Percentiles rank a stretch among this genome's conserved stretches.
These are phyloP conservation scores for Cutaneotrichosporon mucoides DNA, from an alignment of 1,284 basidiomycete species.

Conservation along the genomic window DNA sequence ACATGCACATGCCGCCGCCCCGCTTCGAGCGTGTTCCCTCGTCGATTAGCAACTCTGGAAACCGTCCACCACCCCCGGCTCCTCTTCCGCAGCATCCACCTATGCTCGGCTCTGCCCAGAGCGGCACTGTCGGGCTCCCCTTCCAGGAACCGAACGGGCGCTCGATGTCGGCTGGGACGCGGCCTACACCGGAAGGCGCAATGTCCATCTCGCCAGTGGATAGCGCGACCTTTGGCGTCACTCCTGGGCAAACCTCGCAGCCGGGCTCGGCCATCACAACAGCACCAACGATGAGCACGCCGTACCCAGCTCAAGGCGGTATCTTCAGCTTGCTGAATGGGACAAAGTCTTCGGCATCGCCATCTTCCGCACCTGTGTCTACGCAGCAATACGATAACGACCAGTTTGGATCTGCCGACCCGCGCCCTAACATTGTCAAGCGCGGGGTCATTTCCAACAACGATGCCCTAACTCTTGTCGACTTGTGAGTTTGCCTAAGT, in stretches of 20 bases:
- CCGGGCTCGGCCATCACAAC: neutral
- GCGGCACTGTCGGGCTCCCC: neutral
- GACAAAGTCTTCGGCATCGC: slow-evolving; percentile 3
- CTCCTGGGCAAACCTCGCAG: neutral
- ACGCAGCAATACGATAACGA: slow-evolving; percentile 7
- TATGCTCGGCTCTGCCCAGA: neutral
- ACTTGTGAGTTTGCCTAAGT: slow-evolving; percentile 29
- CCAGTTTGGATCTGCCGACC: slow-evolving; percentile 33
- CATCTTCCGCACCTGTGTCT: neutral
- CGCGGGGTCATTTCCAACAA: slow-evolving; percentile 25
- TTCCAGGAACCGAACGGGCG: neutral
- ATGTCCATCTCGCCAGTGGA: slow-evolving; percentile 15
- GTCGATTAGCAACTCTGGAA: neutral
- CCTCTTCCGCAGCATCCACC: neutral
- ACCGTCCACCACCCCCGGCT: neutral
- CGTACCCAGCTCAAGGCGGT: slow-evolving; percentile 3
- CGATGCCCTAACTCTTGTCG: slow-evolving; percentile 32
- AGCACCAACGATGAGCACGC: neutral
- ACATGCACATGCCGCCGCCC: slow-evolving; percentile 9
- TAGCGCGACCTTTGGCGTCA: neutral
- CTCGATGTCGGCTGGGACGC: neutral
- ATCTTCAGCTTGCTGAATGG: slow-evolving; percentile 18
- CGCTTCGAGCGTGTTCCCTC: neutral
- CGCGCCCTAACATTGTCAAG: slow-evolving; percentile 38
- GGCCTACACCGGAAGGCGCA: neutral